Conservation (phyloP, 305 asterid species). For the Solanum hybrid region DNA sequence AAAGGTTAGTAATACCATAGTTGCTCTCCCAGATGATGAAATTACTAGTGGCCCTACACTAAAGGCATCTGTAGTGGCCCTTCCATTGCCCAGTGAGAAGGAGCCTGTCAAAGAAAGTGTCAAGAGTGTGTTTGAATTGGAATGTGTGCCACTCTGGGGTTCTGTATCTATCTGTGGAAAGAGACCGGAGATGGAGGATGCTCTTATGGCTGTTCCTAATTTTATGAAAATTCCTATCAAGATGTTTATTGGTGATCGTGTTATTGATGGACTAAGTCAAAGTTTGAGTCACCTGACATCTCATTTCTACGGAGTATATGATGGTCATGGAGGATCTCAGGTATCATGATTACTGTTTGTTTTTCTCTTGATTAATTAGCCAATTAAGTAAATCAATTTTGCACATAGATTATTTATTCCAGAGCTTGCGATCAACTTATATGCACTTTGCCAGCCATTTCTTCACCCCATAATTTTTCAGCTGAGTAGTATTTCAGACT, state of each 20-base stretch:
- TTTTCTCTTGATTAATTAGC: background rate
- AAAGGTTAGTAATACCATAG: constrained; percentile 23
- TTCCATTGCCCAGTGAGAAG: constrained; percentile 44
- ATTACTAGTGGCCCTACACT: constrained; percentile 36
- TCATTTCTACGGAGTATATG: constrained; percentile 82
- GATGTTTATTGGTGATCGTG: constrained; percentile 58
- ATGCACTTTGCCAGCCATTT: background rate
- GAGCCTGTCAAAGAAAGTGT: constrained; percentile 35
- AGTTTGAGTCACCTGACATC: constrained; percentile 57
- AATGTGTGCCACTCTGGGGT: constrained; percentile 83
- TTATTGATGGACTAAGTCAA: constrained; percentile 48
- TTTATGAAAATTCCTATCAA: constrained; percentile 66
- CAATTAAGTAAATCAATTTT: background rate
- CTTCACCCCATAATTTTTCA: background rate
- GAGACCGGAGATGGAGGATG: constrained; percentile 89
- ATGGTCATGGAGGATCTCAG: constrained; percentile 96
- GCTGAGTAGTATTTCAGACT: background rate
- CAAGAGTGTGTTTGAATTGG: constrained; percentile 72
- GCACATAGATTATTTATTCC: background rate
- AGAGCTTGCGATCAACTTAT: background rate
- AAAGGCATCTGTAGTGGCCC: constrained; percentile 54
- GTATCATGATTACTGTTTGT: constrained; percentile 21
- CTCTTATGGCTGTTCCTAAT: constrained; percentile 44
- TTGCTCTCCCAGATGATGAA: constrained; percentile 24
- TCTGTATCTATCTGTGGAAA: constrained; percentile 57